Evolutionary conservation across 108 stramenopile species (phyloP).

Genomic region (Nitzschia sp.): DNA sequence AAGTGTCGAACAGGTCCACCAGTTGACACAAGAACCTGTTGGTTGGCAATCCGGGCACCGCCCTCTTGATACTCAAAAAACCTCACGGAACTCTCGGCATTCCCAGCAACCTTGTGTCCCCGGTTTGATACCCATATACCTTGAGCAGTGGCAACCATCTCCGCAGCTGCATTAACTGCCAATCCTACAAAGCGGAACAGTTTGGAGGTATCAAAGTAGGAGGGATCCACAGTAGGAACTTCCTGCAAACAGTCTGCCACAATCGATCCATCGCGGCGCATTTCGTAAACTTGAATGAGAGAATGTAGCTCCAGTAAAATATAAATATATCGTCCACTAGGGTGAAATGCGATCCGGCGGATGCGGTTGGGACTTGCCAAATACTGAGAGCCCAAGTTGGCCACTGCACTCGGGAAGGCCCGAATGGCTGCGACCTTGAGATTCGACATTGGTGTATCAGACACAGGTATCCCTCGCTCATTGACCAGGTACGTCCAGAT

Average conservation of each 20-base stretch:
- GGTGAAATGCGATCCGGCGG: slow-evolving; percentile 26
- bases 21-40: neutral
- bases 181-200: slow-evolving; percentile 6
- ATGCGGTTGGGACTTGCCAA: slow-evolving; percentile 13
- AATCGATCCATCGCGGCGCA: slow-evolving; percentile 7
- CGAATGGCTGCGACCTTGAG: slow-evolving; percentile 13
- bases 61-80: slow-evolving; percentile 11
- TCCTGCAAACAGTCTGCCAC: slow-evolving; percentile 29
- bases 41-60: neutral
- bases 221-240: slow-evolving; percentile 22
- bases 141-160: neutral
- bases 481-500: slow-evolving; percentile 28
- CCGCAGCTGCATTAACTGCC: slow-evolving; percentile 1
- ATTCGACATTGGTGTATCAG: slow-evolving; percentile 10
- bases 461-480: slow-evolving; percentile 16
- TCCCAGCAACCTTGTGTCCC: slow-evolving; percentile 8
- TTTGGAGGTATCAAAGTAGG: slow-evolving; percentile 4
- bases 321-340: slow-evolving; percentile 24
- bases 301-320: slow-evolving; percentile 21
- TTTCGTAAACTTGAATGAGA: slow-evolving; percentile 31
- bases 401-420: slow-evolving; percentile 7
- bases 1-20: slow-evolving; percentile 21
- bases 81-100: neutral
- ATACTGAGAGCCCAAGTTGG: neutral
- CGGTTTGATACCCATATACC: slow-evolving; percentile 21